phyloP scores from a whole-genome alignment of 345 rosid genomes.

The Moringa oleifera region DNA sequence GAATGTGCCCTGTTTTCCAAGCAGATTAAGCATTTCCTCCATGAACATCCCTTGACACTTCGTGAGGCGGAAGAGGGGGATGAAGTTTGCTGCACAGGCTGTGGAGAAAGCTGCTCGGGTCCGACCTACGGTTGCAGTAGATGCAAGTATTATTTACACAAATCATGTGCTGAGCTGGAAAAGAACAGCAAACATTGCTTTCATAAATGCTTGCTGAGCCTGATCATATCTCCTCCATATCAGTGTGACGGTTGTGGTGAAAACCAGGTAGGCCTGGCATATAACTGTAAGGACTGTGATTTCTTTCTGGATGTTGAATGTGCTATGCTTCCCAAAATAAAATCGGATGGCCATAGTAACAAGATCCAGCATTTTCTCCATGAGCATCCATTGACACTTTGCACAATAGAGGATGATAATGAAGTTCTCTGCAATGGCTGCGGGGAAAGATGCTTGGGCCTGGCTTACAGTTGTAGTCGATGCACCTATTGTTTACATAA shows the following conservation, averaged over 20 bases:
- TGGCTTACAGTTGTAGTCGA: neutral
- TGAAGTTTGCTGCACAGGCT: neutral
- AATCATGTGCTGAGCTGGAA: neutral
- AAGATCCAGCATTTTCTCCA: neutral
- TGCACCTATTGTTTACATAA: conserved; percentile 9
- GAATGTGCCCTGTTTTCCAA: too few relatives aligned
- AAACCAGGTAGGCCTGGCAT: neutral
- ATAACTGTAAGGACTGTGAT: neutral
- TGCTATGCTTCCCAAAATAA: neutral
- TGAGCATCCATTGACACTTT: neutral
- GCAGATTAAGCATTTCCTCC: too few relatives aligned
- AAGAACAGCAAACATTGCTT: neutral
- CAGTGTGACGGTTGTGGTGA: neutral
- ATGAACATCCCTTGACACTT: too few relatives aligned
- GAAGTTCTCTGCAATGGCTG: neutral
- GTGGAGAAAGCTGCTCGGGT: neutral
- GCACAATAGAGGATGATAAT: neutral
- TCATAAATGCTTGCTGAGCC: neutral
- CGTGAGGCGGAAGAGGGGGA: neutral
- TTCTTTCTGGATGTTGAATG: neutral
- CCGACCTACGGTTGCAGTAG: neutral
- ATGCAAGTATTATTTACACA: conserved; percentile 1
- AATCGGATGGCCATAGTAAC: neutral
- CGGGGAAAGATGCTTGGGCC: neutral
- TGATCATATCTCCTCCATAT: too few relatives aligned